Base-by-base conservation (phyloP, 768 basidiomycete genomes). In the Boletus pseudopeckii region DNA sequence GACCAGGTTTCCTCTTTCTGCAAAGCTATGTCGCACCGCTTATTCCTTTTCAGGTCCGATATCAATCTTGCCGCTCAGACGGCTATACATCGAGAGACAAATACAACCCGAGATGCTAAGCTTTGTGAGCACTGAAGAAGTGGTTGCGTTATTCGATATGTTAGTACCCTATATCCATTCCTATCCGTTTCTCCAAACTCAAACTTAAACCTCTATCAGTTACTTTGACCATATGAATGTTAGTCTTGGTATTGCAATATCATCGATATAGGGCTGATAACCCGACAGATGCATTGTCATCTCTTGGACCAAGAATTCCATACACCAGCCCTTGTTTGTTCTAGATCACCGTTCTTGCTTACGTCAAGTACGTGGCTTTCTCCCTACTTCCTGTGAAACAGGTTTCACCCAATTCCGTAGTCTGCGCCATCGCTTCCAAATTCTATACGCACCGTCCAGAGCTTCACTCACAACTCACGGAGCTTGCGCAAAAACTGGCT, bases 351-450 rank as follows among this genome's bases (percentile, higher is more conserved):
- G 0, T 98, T 99, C 73, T 73, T 99, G 44, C 79, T 98, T 51
- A 98, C 97, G 17, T 92, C 94, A 18, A 90, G 90, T 90, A 63
- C 54, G 86, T 80, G 18, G 28, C 41, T 47, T 62, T 11, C 36
- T 40, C 17, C 41, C 24, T 30, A 22, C 34, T 45, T 47, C 36
- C 15, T 33, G 15, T 45, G 17, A 7, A 9, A n/a, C 43, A 39
- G 47, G 34, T 51, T 51, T 59, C 42, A 52, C 46, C 30, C 22
- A 14, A 36, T 50, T 47, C 22, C 48, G 20, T 59, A 98, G 94
- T 99, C 57, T 98, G 95, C 67, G 88, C 96, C n/a, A 88, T 97
- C 50, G 85, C 96, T 3, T 86, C 90, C 64, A 90, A 91, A 67
- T 97, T 92, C 71, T 95, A 96, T 71, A 77, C 81, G 1, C 77